A percentile compares a stretch with the other conserved stretches of the same genome.
These are phyloP conservation scores for Populus pruinosa DNA, from an alignment of 345 rosid genomes.

Conservation along the genomic window DNA sequence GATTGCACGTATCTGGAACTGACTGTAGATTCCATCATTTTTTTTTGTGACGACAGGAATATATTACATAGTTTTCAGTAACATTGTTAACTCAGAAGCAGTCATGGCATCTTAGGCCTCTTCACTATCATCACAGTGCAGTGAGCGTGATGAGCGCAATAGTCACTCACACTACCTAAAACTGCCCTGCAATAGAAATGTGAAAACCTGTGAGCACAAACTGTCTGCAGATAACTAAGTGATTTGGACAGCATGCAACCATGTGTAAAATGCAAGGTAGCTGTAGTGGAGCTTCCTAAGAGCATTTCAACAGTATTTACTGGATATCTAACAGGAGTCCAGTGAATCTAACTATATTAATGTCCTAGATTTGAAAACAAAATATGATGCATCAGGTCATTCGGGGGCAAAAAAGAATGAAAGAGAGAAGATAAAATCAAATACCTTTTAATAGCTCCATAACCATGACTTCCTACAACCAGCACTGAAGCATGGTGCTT, in stretches of 20 bases:
- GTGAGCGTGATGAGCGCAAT: slow-evolving; percentile 95
- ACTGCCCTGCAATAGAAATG: slow-evolving; percentile 61
- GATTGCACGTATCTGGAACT: not conserved
- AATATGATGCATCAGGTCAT: not conserved
- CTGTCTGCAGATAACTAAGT: not conserved
- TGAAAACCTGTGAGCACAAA: not conserved
- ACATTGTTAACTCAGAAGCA: not conserved
- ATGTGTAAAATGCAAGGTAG: not conserved
- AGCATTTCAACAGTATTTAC: not conserved
- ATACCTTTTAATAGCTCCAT: slow-evolving; percentile 94
- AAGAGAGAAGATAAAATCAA: not conserved
- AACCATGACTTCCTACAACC: slow-evolving; percentile 93
- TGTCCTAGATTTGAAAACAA: not conserved
- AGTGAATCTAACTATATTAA: not conserved
- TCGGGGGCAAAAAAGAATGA: not conserved
- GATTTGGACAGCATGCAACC: not conserved
- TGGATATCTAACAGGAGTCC: not conserved
- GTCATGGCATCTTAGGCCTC: slow-evolving; percentile 58
- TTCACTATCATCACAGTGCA: slow-evolving; percentile 93
- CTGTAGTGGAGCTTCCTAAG: not conserved
- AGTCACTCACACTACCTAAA: slow-evolving; percentile 92
- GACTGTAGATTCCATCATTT: not conserved
- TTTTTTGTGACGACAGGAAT: not conserved
- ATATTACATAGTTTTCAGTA: not conserved
- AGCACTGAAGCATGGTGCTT: slow-evolving; percentile 79